phyloP scores from a whole-genome alignment of 2,329 filamentous ascomycete genomes.

The Pseudogymnoascus sp. region DNA sequence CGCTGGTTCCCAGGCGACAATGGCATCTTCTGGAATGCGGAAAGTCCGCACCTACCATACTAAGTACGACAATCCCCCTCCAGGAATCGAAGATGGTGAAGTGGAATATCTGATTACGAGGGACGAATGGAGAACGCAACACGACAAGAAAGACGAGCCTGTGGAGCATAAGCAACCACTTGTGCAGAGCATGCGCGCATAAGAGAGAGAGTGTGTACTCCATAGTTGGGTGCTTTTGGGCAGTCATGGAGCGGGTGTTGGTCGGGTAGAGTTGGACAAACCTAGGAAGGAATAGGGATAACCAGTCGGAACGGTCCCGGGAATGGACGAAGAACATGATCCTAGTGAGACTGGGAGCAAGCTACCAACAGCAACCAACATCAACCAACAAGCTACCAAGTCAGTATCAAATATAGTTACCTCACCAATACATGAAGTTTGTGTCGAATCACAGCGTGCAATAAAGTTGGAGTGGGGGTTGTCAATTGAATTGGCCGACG shows the following conservation, averaged over 20 bases:
- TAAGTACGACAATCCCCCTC: constrained; percentile 1
- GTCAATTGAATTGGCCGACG: not conserved
- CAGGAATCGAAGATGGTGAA: constrained; percentile 1
- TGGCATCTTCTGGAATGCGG: not conserved
- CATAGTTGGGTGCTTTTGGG: not conserved
- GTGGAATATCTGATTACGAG: not conserved
- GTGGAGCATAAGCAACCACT: not conserved
- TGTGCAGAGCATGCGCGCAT: not conserved
- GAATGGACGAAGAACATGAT: not conserved
- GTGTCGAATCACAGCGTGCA: not conserved
- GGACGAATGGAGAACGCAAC: not conserved
- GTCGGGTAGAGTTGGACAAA: not conserved
- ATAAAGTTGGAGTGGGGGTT: not conserved
- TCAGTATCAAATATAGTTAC: not conserved
- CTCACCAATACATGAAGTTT: not conserved
- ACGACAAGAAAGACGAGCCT: not conserved
- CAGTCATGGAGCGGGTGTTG: not conserved
- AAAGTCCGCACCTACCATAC: constrained; percentile 1
- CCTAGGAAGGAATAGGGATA: not conserved
- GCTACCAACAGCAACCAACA: no score
- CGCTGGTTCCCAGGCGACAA: constrained; percentile 20
- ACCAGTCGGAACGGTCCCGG: not conserved
- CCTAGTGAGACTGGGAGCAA: not conserved
- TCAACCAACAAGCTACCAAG: no score
- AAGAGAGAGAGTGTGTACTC: not conserved